Base-by-base conservation (phyloP, 345 rosid species). In the Populus davidiana region DNA sequence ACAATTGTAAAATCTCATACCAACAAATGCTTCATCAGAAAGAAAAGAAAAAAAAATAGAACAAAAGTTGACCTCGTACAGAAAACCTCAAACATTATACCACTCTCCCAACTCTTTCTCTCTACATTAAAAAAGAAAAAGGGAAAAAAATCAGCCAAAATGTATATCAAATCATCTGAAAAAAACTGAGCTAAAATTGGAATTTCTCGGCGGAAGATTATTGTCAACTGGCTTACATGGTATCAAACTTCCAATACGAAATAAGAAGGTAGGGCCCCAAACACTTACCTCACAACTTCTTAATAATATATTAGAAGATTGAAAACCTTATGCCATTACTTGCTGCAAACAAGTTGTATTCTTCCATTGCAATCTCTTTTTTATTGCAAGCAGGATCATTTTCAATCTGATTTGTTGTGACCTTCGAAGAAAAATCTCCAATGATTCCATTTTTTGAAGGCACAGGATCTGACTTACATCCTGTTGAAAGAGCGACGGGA, bases 331-430 rank as follows among this genome's bases (percentile, higher is more conserved):
- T 33, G 71, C 90, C 88, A 59, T 89, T 90, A 64, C 88, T 90
- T 44, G 87, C 84, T 17, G 95, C 95, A 87, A 96, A 96, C 92
- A 93, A 86, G 87, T 90, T 92, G 88, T 96, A 93, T 77, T 96
- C 92, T 83, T 91, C 95, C 62, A 88, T 69, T 17, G 84, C 73
- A 54, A 83, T 79, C 82, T 86, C 91, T 81, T 82, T 89, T 75
- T 88, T 84, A 79, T 77, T 76, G 87, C 89, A 80, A 75, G 78
- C 84, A 43, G 82, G 79, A 81, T 81, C 83, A n/a, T 85, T 82
- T 78, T 86, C 87, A 6, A 49, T 75, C 49, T 88, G 81, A 82
- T 91, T 92, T 18, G 82, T 81, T 16, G 86, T 81, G 73, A 89
- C 82, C 71, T 82, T 86, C 23, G 89, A 83, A 75, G 93, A 82